These are phyloP conservation scores for Fraxinus floribunda DNA, from an alignment of 305 asterid genomes.

Conservation along the genomic window DNA sequence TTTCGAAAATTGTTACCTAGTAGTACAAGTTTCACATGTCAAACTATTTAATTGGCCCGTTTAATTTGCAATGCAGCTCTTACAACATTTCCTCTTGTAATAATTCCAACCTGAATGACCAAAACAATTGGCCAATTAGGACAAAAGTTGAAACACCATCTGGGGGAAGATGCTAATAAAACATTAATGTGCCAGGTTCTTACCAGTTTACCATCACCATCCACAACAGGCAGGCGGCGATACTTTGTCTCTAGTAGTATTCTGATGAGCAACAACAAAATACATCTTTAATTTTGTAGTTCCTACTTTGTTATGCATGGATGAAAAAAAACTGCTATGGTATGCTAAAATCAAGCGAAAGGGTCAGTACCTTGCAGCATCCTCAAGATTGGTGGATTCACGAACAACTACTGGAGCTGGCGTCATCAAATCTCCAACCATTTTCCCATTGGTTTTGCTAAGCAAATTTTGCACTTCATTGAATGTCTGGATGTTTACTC, in stretches of 20 bases:
- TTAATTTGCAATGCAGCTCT: constrained; percentile 89
- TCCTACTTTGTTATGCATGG: constrained; percentile 13
- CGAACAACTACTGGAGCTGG: constrained; percentile 82
- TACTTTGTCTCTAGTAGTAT: constrained; percentile 74
- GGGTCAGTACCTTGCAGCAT: constrained; percentile 65
- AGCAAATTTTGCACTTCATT: constrained; percentile 70
- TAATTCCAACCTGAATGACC: constrained; percentile 65
- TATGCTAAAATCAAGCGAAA: constrained; percentile 3
- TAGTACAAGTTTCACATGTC: not conserved
- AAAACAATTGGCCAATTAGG: constrained; percentile 19
- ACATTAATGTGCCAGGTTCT: constrained; percentile 26
- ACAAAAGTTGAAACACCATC: not conserved
- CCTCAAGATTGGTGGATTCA: constrained; percentile 86
- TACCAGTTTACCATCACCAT: constrained; percentile 75
- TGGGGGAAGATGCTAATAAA: not conserved
- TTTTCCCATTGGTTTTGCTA: constrained; percentile 68
- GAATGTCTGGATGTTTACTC: constrained; percentile 36
- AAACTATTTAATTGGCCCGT: constrained; percentile 36
- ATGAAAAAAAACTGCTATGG: not conserved
- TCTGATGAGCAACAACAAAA: constrained; percentile 36
- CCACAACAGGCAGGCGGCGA: constrained; percentile 82
- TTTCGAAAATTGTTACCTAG: not conserved
- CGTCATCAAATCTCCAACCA: constrained; percentile 84
- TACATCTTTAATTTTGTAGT: not conserved
- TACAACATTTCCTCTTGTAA: constrained; percentile 81